These are phyloP conservation scores for Hypoxylon subgilvum DNA, from an alignment of 495 filamentous ascomycete genomes.

Conservation along the genomic window DNA sequence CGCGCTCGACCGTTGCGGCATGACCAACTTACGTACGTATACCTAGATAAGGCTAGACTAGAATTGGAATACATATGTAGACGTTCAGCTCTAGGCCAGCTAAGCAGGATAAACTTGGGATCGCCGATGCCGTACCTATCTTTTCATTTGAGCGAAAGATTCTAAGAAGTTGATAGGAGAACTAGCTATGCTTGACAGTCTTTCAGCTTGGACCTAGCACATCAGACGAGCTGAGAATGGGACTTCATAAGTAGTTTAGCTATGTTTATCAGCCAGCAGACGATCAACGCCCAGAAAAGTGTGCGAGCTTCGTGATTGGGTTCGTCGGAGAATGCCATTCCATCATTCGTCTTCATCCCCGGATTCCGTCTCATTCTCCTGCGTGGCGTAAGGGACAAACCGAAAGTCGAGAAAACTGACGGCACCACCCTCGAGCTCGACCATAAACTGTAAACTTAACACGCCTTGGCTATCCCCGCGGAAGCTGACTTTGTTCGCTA, in stretches of 20 bases:
- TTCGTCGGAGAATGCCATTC: background rate
- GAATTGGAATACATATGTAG: background rate
- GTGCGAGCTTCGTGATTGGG: background rate
- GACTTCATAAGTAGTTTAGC: background rate
- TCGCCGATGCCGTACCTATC: background rate
- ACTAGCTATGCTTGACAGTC: background rate
- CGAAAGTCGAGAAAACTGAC: conserved; percentile 56
- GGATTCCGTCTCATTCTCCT: conserved; percentile 47
- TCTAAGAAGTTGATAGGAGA: background rate
- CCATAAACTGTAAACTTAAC: conserved; percentile 94
- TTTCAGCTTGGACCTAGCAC: background rate
- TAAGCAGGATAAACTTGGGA: background rate
- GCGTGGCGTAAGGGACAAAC: conserved; percentile 55
- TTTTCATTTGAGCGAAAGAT: background rate
- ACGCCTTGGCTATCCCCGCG: conserved; percentile 86
- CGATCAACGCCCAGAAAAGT: background rate
- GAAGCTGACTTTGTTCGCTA: conserved; percentile 90
- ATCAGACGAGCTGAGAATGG: background rate
- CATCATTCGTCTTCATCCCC: conserved; percentile 40
- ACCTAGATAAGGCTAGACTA: background rate
- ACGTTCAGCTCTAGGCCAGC: background rate
- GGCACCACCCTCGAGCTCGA: conserved; percentile 69
- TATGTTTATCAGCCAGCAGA: background rate
- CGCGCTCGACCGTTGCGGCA: background rate
- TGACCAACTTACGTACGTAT: too few relatives aligned